These are phyloP conservation scores for Hyphodiscus sp. DNA, from an alignment of 2,329 filamentous ascomycete species.

Conservation along the genomic window DNA sequence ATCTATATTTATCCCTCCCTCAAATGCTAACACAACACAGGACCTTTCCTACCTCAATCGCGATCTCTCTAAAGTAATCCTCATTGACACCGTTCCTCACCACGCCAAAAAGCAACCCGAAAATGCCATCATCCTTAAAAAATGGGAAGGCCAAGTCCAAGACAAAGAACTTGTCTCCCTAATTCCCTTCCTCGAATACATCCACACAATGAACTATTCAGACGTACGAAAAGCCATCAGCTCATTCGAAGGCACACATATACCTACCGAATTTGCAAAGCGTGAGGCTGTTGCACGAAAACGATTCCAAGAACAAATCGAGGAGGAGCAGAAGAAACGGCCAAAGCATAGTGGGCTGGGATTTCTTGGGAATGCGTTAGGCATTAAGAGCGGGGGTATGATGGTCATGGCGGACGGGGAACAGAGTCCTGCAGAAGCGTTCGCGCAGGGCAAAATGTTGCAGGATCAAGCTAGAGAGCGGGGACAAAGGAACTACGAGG, in stretches of 20 bases:
- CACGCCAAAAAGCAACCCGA: slow-evolving; percentile 91
- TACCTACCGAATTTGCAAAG: slow-evolving; percentile 82
- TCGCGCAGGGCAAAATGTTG: slow-evolving; percentile 92
- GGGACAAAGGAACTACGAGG: slow-evolving; percentile 83
- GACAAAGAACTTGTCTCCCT: slow-evolving; percentile 83
- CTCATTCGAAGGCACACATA: slow-evolving; percentile 83
- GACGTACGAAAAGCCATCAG: slow-evolving; percentile 83
- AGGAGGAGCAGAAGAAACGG: slow-evolving; percentile 58
- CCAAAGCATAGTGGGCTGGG: slow-evolving; percentile 58
- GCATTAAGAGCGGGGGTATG: slow-evolving; percentile 66
- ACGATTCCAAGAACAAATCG: slow-evolving; percentile 75
- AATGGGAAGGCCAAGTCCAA: slow-evolving; percentile 77
- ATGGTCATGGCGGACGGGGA: slow-evolving; percentile 54
- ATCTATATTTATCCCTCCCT: background rate
- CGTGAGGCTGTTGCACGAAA: slow-evolving; percentile 80
- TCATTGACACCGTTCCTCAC: slow-evolving; percentile 78
- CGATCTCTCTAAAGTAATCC: slow-evolving; percentile 88
- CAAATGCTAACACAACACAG: slow-evolving; percentile 38
- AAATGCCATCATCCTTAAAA: slow-evolving; percentile 85
- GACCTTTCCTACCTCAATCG: slow-evolving; percentile 98
- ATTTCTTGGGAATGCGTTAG: slow-evolving; percentile 64
- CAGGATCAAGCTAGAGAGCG: slow-evolving; percentile 90
- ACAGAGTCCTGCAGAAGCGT: slow-evolving; percentile 64
- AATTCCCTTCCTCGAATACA: slow-evolving; percentile 96
- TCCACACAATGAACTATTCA: slow-evolving; percentile 85